These are phyloP conservation scores for Lachnellula subtilissima DNA, from an alignment of 2,329 filamentous ascomycete genomes.

Conservation along the genomic window DNA sequence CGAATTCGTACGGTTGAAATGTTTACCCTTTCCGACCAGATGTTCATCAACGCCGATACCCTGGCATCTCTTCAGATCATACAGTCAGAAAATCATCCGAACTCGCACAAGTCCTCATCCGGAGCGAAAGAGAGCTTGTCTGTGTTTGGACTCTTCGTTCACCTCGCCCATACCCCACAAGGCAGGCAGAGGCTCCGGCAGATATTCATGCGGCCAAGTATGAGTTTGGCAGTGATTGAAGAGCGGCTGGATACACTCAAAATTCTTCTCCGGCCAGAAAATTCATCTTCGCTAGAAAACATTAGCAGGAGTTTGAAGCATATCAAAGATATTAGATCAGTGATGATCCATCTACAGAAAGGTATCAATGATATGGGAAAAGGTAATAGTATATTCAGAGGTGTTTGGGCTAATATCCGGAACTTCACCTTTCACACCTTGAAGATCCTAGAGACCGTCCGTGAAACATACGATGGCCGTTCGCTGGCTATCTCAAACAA, in stretches of 20 bases:
- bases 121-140: conserved; percentile 77
- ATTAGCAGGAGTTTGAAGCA: conserved; percentile 60
- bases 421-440: conserved; percentile 68
- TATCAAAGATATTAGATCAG: conserved; percentile 69
- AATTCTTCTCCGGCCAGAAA: conserved; percentile 63
- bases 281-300: conserved; percentile 49
- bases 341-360: conserved; percentile 68
- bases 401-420: conserved; percentile 67
- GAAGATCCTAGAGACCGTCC: conserved; percentile 61
- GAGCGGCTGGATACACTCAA: conserved; percentile 67
- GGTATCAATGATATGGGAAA: conserved; percentile 56
- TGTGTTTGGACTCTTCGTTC: conserved; percentile 75
- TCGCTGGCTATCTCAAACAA: conserved; percentile 49
- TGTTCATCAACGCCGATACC: conserved; percentile 80
- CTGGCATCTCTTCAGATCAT: conserved; percentile 80
- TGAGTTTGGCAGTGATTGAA: conserved; percentile 61
- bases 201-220: conserved; percentile 73
- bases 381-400: conserved; percentile 49
- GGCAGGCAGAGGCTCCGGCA: conserved; percentile 71
- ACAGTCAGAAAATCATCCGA: conserved; percentile 76
- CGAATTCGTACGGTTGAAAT: conserved; percentile 63
- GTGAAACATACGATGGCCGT: conserved; percentile 51
- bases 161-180: conserved; percentile 71
- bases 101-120: conserved; percentile 64
- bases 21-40: conserved; percentile 61